These are phyloP conservation scores for Pseudozyma hubeiensis DNA, from an alignment of 1,284 basidiomycete species.

Conservation along the genomic window DNA sequence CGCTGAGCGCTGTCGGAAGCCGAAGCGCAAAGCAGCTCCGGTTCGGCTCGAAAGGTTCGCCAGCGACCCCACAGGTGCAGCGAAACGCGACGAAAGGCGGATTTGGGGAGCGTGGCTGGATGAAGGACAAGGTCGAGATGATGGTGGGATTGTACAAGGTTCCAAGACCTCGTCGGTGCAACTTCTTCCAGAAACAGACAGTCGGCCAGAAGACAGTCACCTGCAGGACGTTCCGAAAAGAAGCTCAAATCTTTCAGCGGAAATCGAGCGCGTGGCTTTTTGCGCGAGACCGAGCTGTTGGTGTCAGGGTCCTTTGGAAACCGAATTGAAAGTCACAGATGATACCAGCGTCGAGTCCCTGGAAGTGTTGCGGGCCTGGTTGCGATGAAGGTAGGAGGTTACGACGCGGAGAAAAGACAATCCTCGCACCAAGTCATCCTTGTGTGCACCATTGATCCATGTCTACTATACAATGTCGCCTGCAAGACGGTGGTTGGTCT, in stretches of 20 bases:
- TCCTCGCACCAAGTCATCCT: too few species aligned
- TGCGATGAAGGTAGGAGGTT: not conserved
- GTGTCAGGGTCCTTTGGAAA: too few species aligned
- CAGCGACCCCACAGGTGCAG: conserved; percentile 11
- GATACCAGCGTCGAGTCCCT: not conserved
- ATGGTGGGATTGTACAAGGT: not conserved
- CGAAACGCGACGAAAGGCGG: not conserved
- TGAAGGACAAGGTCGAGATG: not conserved
- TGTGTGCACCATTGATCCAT: too few species aligned
- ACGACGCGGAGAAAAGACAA: too few species aligned
- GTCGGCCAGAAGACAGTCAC: not conserved
- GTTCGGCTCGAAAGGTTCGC: conserved; percentile 7
- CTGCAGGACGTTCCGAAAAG: not conserved
- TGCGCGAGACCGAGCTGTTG: not conserved
- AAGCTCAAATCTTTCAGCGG: conserved; percentile 4
- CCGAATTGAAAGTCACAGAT: conserved; percentile 4
- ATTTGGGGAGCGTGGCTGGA: not conserved
- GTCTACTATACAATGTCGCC: too few species aligned
- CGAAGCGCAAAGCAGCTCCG: conserved; percentile 14
- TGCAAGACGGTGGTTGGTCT: too few species aligned
- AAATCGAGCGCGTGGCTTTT: conserved; percentile 7
- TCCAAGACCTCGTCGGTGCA: not conserved
- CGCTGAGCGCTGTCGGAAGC: not conserved
- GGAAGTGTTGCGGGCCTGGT: not conserved
- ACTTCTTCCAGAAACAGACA: conserved; percentile 7